phyloP scores from a whole-genome alignment of 495 filamentous ascomycete species.

The Daldinia childiae region DNA sequence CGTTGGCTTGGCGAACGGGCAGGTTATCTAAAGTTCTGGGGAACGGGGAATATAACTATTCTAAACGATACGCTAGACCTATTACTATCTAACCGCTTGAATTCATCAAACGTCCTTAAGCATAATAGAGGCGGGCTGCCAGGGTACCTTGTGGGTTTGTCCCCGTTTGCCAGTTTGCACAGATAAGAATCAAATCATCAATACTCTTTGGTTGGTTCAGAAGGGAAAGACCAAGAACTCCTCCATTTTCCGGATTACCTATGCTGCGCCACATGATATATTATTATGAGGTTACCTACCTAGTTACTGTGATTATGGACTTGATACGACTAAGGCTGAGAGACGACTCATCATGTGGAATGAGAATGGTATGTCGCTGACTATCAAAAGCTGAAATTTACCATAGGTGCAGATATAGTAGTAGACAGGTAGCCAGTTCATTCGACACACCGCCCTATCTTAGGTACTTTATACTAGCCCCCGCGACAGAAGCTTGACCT shows the following conservation, averaged over 20 bases:
- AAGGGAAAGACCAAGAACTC: not conserved
- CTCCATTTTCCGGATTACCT: not conserved
- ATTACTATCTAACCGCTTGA: not conserved
- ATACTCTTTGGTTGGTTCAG: constrained; percentile 4
- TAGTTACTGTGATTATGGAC: not conserved
- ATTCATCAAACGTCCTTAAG: not conserved
- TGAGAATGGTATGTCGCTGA: not conserved
- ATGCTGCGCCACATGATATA: constrained; percentile 2
- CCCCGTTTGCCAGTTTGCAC: not conserved
- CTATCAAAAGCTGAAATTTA: not conserved
- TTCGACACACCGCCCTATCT: not conserved
- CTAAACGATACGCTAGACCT: not conserved
- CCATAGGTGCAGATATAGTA: too few relatives aligned
- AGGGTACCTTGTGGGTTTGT: not conserved
- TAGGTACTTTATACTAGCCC: not conserved
- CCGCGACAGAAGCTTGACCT: constrained; percentile 14
- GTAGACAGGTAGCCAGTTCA: not conserved
- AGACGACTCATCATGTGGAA: not conserved
- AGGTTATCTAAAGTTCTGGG: constrained; percentile 1
- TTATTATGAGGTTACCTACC: not conserved
- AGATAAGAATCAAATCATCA: not conserved
- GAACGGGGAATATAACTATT: not conserved
- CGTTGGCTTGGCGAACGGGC: not conserved
- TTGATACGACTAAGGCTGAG: not conserved
- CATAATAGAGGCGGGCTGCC: not conserved